Evolutionary conservation across 2,329 filamentous ascomycete species (phyloP), one percentile per base, ranked within the genome.

Genomic region (Neopestalotiopsis sp.): DNA sequence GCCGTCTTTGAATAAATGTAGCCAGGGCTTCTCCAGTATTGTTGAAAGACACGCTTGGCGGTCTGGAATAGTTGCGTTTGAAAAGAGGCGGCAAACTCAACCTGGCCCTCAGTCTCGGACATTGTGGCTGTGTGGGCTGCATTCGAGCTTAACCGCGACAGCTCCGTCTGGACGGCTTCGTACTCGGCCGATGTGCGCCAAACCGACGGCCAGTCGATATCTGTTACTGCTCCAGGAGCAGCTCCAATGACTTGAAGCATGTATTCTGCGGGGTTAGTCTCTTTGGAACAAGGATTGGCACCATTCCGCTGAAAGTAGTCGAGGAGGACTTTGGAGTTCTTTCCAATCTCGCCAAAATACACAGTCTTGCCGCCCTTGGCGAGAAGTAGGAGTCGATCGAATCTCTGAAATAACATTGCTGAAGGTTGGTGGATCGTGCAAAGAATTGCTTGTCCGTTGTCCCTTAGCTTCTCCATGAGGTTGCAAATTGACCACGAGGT

Each of bases 161-260:
- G 10, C 10, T 38, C 34, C 34, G 10, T 1, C 3, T 38, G 34
- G 6, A 38, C 34, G 10, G 34, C 34, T 38, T 38, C 34, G 34
- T 10, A 38, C 34, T 38, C 34, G 34, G 34, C 10, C 0, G 34
- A 17, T 2, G 9, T 68, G 7, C 76, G 75, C 76, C 91, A 92
- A 0, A 87, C 81, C 67, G 87, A 77, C 76, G 87, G 86, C 91
- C 91, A 93, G 77, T 92, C 86, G 63, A 90, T 81, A n/a, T 90
- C 87, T 17, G 30, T n/a, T 20, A 87, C 88, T 65, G 85, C 78
- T 5, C 85, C 81, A 24, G 85, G 85, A 71, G 88, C 83, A 20
- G 70, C 89, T 5, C 90, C 90, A 53, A 92, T 83, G 7, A 83
- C 86, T 65, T 88, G 86, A 6, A 89, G 80, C 81, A 87, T 85